A percentile compares a stretch with the other conserved stretches of the same genome.
These are phyloP conservation scores for Escallonia herrerae DNA, from an alignment of 129 eudicot genomes.

Conservation along the genomic window DNA sequence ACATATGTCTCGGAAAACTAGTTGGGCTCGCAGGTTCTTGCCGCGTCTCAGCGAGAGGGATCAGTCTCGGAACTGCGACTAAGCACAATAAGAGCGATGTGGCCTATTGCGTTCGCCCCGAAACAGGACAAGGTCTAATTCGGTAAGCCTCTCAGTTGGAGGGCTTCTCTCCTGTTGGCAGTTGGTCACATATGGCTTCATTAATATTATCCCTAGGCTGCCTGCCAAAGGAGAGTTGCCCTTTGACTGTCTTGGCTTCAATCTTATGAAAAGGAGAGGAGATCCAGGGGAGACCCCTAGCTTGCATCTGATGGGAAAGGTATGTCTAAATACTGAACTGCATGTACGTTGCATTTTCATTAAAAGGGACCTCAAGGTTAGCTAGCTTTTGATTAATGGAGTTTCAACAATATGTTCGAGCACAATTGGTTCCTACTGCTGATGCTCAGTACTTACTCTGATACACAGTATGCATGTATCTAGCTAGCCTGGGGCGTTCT, in stretches of 20 bases:
- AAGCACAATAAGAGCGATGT: too few relatives aligned
- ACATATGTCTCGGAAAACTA: too few relatives aligned
- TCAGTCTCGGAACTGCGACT: too few relatives aligned
- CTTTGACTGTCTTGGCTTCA: constrained; percentile 15
- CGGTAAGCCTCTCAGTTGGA: background rate
- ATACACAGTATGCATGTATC: too few relatives aligned
- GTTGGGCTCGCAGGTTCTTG: too few relatives aligned
- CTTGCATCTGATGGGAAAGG: background rate
- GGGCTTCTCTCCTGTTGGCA: constrained; percentile 10
- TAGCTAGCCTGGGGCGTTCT: too few relatives aligned
- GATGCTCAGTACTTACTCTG: too few relatives aligned
- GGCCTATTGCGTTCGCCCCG: too few relatives aligned
- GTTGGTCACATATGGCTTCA: background rate
- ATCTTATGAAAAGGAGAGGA: background rate
- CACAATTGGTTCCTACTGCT: too few relatives aligned
- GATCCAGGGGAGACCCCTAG: background rate
- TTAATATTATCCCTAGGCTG: background rate
- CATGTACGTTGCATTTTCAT: constrained; percentile 4
- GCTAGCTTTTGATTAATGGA: background rate
- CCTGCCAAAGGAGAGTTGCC: constrained; percentile 43
- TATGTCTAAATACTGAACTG: background rate
- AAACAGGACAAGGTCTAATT: too few relatives aligned
- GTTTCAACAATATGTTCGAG: too few relatives aligned
- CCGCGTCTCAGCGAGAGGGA: too few relatives aligned
- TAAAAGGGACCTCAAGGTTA: background rate